These are phyloP conservation scores for Lasiosphaeriaceae sp. DNA, from an alignment of 495 filamentous ascomycete species.

Conservation along the genomic window DNA sequence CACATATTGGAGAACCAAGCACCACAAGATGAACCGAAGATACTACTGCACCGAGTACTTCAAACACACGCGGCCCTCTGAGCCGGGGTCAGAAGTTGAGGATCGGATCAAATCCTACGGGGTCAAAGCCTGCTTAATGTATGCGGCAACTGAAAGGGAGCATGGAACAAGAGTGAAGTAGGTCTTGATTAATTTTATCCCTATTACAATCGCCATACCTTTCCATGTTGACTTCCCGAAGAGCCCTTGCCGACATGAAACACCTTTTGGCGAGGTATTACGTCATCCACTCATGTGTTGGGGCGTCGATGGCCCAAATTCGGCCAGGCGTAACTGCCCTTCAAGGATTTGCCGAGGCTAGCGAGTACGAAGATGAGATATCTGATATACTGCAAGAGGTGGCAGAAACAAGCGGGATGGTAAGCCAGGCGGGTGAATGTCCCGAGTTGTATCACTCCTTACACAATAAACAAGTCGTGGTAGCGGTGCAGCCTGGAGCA, in stretches of 20 bases:
- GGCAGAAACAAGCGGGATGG: background rate
- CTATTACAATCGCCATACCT: background rate
- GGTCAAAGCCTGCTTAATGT: background rate
- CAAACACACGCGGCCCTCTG: background rate
- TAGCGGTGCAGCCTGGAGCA: background rate
- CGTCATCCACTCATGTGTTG: too few species aligned
- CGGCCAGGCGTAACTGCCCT: background rate
- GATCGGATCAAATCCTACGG: background rate
- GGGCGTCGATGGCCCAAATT: background rate
- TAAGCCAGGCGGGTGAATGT: background rate
- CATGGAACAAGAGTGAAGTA: background rate
- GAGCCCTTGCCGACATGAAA: background rate
- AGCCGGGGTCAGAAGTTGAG: background rate
- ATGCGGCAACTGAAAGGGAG: background rate
- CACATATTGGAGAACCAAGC: background rate
- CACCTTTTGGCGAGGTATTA: background rate
- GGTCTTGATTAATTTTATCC: background rate
- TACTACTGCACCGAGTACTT: constrained; percentile 1
- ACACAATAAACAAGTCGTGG: background rate
- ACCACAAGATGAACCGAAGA: background rate
- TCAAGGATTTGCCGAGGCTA: background rate
- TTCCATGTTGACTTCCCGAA: too few species aligned
- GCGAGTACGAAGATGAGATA: background rate
- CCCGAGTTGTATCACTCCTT: too few species aligned
- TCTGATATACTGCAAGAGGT: background rate